Conservation (phyloP, 371 early-diverging fungal genomes). For the Mucor indicus region DNA sequence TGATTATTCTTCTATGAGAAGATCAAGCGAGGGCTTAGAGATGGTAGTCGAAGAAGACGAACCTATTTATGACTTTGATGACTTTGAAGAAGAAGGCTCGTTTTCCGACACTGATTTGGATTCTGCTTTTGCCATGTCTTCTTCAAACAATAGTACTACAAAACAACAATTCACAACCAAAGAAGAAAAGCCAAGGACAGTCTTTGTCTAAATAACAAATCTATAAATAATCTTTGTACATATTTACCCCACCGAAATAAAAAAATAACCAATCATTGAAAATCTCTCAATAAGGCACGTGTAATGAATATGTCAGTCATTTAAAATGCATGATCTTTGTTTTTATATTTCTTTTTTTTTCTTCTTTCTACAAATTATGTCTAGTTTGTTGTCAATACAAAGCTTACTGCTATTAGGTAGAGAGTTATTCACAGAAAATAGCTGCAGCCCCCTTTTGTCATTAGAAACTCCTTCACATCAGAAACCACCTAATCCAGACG, state of each 20-base stretch:
- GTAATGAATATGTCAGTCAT: too few species aligned
- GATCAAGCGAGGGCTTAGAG: slow-evolving; percentile 22
- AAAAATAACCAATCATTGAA: too few species aligned
- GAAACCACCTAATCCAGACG: slow-evolving; percentile 15
- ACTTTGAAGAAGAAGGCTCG: slow-evolving; percentile 8
- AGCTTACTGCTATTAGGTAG: slow-evolving; percentile 3
- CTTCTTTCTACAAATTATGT: background rate
- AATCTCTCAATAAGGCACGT: too few species aligned
- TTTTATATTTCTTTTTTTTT: background rate
- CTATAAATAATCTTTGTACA: too few species aligned
- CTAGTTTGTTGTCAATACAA: slow-evolving; percentile 4
- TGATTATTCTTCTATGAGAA: slow-evolving; percentile 13
- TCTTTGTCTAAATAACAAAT: slow-evolving; percentile 20
- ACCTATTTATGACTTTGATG: slow-evolving; percentile 12
- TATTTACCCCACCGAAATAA: too few species aligned
- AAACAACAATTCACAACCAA: background rate
- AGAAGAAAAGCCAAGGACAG: slow-evolving; percentile 14
- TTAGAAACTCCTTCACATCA: background rate
- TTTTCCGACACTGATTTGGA: slow-evolving; percentile 3
- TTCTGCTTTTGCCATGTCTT: background rate
- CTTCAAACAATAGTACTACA: background rate
- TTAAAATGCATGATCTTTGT: too few species aligned
- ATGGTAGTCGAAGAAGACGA: slow-evolving; percentile 34
- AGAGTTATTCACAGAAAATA: background rate
- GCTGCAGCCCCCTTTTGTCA: background rate